Evolutionary conservation across 768 basidiomycete species (phyloP).

Genomic region (Cyclocybe cylindracea): DNA sequence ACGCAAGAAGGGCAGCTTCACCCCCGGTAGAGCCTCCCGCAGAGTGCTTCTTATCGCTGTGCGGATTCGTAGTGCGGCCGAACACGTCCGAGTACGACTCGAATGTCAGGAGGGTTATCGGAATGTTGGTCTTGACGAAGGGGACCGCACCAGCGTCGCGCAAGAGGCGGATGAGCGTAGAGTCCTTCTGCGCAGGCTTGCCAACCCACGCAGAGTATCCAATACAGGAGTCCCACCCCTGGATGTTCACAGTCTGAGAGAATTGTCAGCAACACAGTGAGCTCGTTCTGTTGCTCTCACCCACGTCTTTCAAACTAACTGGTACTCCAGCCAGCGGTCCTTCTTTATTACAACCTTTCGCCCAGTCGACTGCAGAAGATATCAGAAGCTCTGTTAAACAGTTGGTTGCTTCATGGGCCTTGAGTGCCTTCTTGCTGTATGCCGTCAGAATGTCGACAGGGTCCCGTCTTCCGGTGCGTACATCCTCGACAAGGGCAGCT

Average conservation of each 20-base stretch:
- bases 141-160: slow-evolving; percentile 65
- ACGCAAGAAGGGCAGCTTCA: slow-evolving; percentile 63
- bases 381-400: slow-evolving; percentile 65
- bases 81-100: slow-evolving; percentile 60
- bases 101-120: slow-evolving; percentile 58
- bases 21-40: slow-evolving; percentile 74
- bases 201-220: slow-evolving; percentile 57
- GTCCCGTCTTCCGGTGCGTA: slow-evolving; percentile 29
- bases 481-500: slow-evolving; percentile 26
- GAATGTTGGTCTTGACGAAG: slow-evolving; percentile 69
- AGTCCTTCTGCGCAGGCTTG: slow-evolving; percentile 45
- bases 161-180: slow-evolving; percentile 51
- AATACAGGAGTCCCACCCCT: slow-evolving; percentile 56
- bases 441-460: slow-evolving; percentile 39
- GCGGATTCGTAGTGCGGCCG: slow-evolving; percentile 61
- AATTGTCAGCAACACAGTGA: too few species aligned
- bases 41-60: slow-evolving; percentile 46
- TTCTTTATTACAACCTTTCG: slow-evolving; percentile 30
- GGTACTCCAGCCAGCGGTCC: slow-evolving; percentile 61
- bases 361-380: slow-evolving; percentile 34
- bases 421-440: slow-evolving; percentile 49
- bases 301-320: slow-evolving; percentile 56
- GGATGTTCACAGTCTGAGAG: slow-evolving; percentile 5
- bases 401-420: slow-evolving; percentile 54
- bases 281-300: slow-evolving; percentile 6